phyloP scores from a whole-genome alignment of 805 yeast genomes.

The Ogataea naganishii region DNA sequence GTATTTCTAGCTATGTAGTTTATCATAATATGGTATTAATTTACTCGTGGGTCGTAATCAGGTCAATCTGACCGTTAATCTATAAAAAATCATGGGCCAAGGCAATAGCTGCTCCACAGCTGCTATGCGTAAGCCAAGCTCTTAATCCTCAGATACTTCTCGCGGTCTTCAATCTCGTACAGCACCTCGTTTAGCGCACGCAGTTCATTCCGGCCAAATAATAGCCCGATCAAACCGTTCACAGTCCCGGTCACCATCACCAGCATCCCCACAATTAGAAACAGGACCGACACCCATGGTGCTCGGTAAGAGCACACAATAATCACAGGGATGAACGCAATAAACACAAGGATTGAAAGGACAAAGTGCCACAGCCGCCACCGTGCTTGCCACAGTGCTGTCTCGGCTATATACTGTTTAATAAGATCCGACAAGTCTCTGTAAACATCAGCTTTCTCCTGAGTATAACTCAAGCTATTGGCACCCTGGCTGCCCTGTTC shows the following conservation, averaged over 20 bases:
- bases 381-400: constrained; percentile 47
- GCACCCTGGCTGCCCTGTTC: background rate
- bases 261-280: constrained; percentile 46
- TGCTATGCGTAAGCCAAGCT: too few species aligned
- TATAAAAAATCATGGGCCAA: too few species aligned
- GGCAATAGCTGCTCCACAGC: too few species aligned
- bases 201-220: constrained; percentile 75
- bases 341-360: constrained; percentile 38
- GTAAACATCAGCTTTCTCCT: constrained; percentile 26
- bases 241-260: constrained; percentile 59
- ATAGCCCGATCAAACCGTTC: constrained; percentile 68
- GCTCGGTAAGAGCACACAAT: constrained; percentile 48
- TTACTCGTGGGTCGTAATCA: too few species aligned
- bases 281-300: constrained; percentile 60
- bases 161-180: constrained; percentile 44
- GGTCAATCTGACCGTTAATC: too few species aligned
- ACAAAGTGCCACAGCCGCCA: constrained; percentile 65
- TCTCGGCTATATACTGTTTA: constrained; percentile 35
- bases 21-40: too few species aligned
- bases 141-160: constrained; percentile 4
- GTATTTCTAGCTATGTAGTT: too few species aligned
- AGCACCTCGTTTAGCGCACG: constrained; percentile 73
- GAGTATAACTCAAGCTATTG: background rate
- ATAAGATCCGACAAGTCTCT: constrained; percentile 42
- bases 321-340: constrained; percentile 47